These are phyloP conservation scores for Kodamaea alishanica DNA, from an alignment of 1,139 yeast species.

Conservation along the genomic window DNA sequence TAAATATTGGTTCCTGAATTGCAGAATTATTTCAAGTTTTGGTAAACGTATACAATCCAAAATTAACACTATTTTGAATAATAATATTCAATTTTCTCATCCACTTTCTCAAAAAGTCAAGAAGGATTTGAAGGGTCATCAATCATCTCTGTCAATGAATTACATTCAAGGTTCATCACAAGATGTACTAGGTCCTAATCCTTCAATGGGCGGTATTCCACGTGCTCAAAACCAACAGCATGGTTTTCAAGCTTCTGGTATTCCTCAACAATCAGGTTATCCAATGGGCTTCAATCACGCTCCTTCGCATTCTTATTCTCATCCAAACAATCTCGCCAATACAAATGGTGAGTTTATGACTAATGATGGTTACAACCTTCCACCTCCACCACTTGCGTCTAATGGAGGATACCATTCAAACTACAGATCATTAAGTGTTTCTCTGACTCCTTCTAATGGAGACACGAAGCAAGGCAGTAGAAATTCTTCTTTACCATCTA, in stretches of 20 bases:
- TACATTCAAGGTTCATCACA: no score
- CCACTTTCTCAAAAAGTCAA: background rate
- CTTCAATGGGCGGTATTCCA: no score
- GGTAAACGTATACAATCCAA: constrained; percentile 49
- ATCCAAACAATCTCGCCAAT: no score
- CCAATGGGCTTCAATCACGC: no score
- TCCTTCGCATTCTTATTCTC: no score
- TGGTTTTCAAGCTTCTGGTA: no score
- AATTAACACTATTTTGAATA: constrained; percentile 33
- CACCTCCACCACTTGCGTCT: background rate
- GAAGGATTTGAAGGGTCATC: no score
- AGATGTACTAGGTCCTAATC: no score
- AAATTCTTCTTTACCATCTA: constrained; percentile 12
- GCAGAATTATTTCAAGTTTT: constrained; percentile 42
- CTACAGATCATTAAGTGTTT: constrained; percentile 2
- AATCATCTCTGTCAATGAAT: no score
- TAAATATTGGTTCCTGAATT: constrained; percentile 41
- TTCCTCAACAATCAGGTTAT: no score
- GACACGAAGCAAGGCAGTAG: constrained; percentile 6
- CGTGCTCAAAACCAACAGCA: no score
- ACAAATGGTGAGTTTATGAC: no score
- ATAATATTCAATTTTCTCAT: background rate
- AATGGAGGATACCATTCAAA: background rate
- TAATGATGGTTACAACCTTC: background rate
- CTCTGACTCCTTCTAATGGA: background rate